These are phyloP conservation scores for Xylariaceae sp. DNA, from an alignment of 2,329 filamentous ascomycete species.

Conservation along the genomic window DNA sequence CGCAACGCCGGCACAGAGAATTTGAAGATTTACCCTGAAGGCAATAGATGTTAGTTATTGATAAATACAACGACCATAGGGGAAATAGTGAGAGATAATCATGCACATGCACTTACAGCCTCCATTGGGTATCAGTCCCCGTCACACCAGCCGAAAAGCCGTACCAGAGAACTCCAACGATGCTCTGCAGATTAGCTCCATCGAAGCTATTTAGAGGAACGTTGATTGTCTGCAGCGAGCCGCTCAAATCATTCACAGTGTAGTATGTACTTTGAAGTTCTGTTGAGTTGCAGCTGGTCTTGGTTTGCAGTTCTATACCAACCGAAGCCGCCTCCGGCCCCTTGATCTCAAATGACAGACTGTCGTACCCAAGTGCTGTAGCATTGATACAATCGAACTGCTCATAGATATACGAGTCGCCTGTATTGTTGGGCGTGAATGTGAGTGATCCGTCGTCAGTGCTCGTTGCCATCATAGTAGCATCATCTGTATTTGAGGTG, in stretches of 20 bases:
- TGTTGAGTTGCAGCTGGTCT: slow-evolving; percentile 16
- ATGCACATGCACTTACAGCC: slow-evolving; percentile 34
- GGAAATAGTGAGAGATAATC: no score
- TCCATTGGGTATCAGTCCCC: slow-evolving; percentile 39
- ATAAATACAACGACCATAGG: no score
- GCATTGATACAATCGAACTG: slow-evolving; percentile 25
- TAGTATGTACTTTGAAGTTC: slow-evolving; percentile 39
- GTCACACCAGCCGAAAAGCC: slow-evolving; percentile 29
- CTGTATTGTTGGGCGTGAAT: slow-evolving; percentile 23
- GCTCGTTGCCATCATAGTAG: slow-evolving; percentile 24
- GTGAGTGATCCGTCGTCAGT: slow-evolving; percentile 22
- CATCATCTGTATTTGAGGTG: slow-evolving; percentile 23
- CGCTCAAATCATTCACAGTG: slow-evolving; percentile 44
- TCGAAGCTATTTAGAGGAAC: slow-evolving; percentile 44
- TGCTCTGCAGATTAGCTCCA: slow-evolving; percentile 46
- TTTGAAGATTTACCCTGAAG: slow-evolving; percentile 32
- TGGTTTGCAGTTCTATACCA: slow-evolving; percentile 28
- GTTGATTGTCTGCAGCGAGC: slow-evolving; percentile 45
- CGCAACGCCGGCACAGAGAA: slow-evolving; percentile 36
- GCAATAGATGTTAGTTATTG: no score
- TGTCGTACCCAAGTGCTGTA: slow-evolving; percentile 19
- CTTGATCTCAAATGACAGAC: slow-evolving; percentile 27
- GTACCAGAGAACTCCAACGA: slow-evolving; percentile 40
- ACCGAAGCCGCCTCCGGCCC: slow-evolving; percentile 29
- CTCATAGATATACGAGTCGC: slow-evolving; percentile 27